phyloP scores from a whole-genome alignment of 116 monocot genomes.

The Posidonia oceanica region DNA sequence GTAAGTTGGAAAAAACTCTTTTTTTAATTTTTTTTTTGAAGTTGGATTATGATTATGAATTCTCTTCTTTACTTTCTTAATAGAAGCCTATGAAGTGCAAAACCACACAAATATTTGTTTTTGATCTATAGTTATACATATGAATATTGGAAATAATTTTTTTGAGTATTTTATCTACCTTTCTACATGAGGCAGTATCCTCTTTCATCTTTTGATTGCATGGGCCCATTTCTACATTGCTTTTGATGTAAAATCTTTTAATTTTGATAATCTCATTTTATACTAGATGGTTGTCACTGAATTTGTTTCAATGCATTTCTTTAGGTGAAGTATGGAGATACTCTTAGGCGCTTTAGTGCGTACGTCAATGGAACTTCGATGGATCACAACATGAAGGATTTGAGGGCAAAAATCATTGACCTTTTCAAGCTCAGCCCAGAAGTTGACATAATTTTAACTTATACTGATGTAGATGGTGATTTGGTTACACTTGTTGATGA shows the following conservation, averaged over 20 bases:
- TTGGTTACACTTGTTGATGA: slow-evolving; percentile 54
- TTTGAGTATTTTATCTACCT: too few relatives aligned
- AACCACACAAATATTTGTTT: too few relatives aligned
- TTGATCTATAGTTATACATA: too few relatives aligned
- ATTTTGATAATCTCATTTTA: background rate
- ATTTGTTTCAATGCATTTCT: background rate
- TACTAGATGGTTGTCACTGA: background rate
- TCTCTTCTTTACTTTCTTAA: too few relatives aligned
- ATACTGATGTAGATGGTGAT: slow-evolving; percentile 86
- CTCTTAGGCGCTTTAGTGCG: slow-evolving; percentile 50
- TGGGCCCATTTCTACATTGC: too few relatives aligned
- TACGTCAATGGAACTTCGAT: slow-evolving; percentile 23
- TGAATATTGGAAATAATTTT: too few relatives aligned
- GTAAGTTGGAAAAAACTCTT: too few relatives aligned
- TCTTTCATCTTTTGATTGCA: too few relatives aligned
- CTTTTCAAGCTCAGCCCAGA: slow-evolving; percentile 50
- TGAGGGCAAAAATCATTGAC: slow-evolving; percentile 41
- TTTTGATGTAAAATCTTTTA: background rate
- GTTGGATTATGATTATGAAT: too few relatives aligned
- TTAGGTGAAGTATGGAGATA: slow-evolving; percentile 68
- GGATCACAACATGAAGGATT: slow-evolving; percentile 32
- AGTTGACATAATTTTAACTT: slow-evolving; percentile 45
- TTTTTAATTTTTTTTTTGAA: too few relatives aligned
- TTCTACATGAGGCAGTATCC: too few relatives aligned
- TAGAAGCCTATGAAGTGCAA: too few relatives aligned